phyloP scores from a whole-genome alignment of 2,329 filamentous ascomycete species.

The Fusarium sp. region DNA sequence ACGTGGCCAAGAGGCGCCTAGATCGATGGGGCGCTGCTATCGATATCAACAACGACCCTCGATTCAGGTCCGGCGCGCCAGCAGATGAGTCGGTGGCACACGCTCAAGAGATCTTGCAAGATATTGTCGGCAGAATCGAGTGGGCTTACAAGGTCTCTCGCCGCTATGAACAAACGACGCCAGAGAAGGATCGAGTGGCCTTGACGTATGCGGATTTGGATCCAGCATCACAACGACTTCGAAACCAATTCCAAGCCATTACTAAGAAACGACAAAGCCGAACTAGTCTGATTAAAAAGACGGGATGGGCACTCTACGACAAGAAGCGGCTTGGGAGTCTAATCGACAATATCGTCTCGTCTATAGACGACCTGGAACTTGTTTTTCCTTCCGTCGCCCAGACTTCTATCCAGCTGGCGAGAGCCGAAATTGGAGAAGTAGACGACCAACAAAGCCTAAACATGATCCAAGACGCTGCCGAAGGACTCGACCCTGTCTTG shows the following conservation, averaged over 20 bases:
- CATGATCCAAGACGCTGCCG: neutral
- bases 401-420: neutral
- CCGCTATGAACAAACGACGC: neutral
- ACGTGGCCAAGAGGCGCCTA: constrained; percentile 48
- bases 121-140: neutral
- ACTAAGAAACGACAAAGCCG: neutral
- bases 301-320: constrained; percentile 18
- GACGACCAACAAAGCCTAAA: neutral
- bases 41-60: constrained; percentile 45
- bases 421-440: neutral
- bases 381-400: neutral
- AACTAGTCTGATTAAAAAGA: constrained; percentile 5
- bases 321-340: constrained; percentile 35
- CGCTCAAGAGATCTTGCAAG: neutral
- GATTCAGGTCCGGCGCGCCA: constrained; percentile 22
- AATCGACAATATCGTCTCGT: constrained; percentile 31
- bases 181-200: neutral
- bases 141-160: neutral
- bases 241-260: neutral
- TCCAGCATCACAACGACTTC: neutral
- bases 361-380: neutral
- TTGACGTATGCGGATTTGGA: neutral
- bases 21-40: constrained; percentile 52
- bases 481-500: neutral
- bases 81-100: neutral